These are phyloP conservation scores for Casaregolazyma suthepensis DNA, from an alignment of 1,139 yeast species.

Conservation along the genomic window DNA sequence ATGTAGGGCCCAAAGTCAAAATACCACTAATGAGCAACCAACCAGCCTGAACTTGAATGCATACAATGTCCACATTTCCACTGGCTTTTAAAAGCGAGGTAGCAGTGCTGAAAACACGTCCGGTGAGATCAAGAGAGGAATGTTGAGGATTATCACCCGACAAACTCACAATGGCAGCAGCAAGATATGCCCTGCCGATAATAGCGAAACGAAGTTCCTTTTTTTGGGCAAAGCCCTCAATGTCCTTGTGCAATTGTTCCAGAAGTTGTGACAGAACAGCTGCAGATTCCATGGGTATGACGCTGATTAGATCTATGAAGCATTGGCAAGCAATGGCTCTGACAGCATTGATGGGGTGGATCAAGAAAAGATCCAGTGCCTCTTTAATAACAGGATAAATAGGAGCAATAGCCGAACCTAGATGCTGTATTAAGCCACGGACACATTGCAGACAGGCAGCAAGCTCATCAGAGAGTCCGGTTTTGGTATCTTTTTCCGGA, in stretches of 20 bases:
- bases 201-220: slow-evolving; percentile 18
- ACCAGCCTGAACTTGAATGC: slow-evolving; percentile 33
- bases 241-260: slow-evolving; percentile 24
- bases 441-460: slow-evolving; percentile 26
- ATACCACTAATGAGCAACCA: slow-evolving; percentile 79
- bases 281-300: slow-evolving; percentile 25
- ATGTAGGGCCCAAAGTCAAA: slow-evolving; percentile 61
- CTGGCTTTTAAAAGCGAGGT: slow-evolving; percentile 29
- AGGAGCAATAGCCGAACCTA: slow-evolving; percentile 32
- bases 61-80: slow-evolving; percentile 28
- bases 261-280: slow-evolving; percentile 25
- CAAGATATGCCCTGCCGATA: slow-evolving; percentile 29
- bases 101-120: slow-evolving; percentile 31
- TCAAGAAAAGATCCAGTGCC: slow-evolving; percentile 17
- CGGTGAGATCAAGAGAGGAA: slow-evolving; percentile 31
- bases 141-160: slow-evolving; percentile 29
- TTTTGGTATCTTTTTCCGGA: slow-evolving; percentile 20
- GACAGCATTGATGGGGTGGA: slow-evolving; percentile 19
- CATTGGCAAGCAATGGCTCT: slow-evolving; percentile 20
- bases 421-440: slow-evolving; percentile 22
- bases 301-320: slow-evolving; percentile 19
- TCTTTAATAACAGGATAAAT: slow-evolving; percentile 22
- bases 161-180: slow-evolving; percentile 25
- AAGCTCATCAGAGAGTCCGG: slow-evolving; percentile 23
- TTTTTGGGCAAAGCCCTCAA: slow-evolving; percentile 19